Evolutionary conservation across 768 basidiomycete species (phyloP).

Genomic region (Galerina sulciceps): DNA sequence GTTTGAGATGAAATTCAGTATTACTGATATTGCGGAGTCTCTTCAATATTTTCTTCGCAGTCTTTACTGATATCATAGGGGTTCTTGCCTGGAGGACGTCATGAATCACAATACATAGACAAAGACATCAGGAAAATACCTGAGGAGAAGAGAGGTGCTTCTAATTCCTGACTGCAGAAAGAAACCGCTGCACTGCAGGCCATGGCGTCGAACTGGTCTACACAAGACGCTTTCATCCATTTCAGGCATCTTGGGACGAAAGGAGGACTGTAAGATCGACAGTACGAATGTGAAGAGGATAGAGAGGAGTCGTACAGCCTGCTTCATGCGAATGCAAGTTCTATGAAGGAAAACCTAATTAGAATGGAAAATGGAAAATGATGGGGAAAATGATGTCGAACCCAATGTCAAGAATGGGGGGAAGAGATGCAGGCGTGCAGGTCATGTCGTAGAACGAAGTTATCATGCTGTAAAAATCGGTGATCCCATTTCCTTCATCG

Average conservation of each 20-base stretch:
- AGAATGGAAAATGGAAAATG: conserved; percentile 17
- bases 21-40: conserved; percentile 25
- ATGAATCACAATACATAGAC: not conserved
- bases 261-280: not conserved
- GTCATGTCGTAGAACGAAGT: conserved; percentile 50
- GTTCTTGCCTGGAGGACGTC: conserved; percentile 40
- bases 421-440: conserved; percentile 55
- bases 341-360: conserved; percentile 32
- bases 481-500: conserved; percentile 60
- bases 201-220: conserved; percentile 67
- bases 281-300: not conserved
- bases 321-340: conserved; percentile 62
- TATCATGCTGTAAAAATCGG: conserved; percentile 53
- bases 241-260: conserved; percentile 70
- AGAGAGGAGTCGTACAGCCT: conserved; percentile 47
- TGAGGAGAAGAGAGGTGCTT: not conserved
- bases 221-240: conserved; percentile 57
- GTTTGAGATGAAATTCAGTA: conserved; percentile 33
- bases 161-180: conserved; percentile 58
- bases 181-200: conserved; percentile 62
- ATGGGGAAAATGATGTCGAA: conserved; percentile 34
- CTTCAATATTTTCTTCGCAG: conserved; percentile 52
- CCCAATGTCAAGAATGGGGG: conserved; percentile 51
- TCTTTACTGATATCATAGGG: conserved; percentile 71
- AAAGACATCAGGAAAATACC: not conserved